Percentiles rank a stretch among this genome's conserved stretches.
phyloP scores from a whole-genome alignment of 352 stramenopile genomes.

The Globisporangium splendens region DNA sequence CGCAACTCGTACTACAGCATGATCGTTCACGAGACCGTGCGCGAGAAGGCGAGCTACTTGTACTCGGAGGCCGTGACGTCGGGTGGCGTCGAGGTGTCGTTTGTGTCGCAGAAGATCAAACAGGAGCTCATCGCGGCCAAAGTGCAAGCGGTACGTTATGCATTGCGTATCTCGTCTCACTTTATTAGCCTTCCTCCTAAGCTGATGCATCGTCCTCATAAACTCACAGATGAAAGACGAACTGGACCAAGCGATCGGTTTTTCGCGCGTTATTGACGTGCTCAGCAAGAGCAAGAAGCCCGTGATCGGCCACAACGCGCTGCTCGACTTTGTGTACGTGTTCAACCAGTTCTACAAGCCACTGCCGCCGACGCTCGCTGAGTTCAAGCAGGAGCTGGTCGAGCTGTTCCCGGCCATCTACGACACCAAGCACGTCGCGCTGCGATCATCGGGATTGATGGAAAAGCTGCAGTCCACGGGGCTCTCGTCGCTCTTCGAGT shows the following conservation, averaged over 20 bases:
- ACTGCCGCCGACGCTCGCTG: conserved; percentile 57
- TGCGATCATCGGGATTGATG: conserved; percentile 40
- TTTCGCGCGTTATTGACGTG: conserved; percentile 74
- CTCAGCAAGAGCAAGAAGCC: conserved; percentile 74
- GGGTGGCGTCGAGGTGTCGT: conserved; percentile 53
- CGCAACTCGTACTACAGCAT: conserved; percentile 73
- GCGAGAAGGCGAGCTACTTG: conserved; percentile 50
- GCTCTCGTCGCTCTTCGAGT: conserved; percentile 68
- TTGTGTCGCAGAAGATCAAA: conserved; percentile 60
- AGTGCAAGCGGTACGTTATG: conserved; percentile 16
- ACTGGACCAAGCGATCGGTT: conserved; percentile 67
- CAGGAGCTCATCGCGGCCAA: conserved; percentile 55
- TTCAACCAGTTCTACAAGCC: conserved; percentile 83
- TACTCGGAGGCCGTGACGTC: conserved; percentile 49
- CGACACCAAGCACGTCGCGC: conserved; percentile 73
- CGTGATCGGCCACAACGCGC: conserved; percentile 76
- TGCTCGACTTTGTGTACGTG: conserved; percentile 83
- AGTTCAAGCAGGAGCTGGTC: conserved; percentile 70
- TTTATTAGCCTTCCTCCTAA: no score
- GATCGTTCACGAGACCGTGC: conserved; percentile 63
- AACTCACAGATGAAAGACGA: conserved; percentile 42
- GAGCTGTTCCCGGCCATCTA: conserved; percentile 74
- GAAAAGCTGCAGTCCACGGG: conserved; percentile 60
- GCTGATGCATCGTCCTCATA: not conserved
- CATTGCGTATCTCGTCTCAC: not conserved